Evolutionary conservation across 495 filamentous ascomycete species (phyloP).

Genomic region (Lasiosphaeria hispida): DNA sequence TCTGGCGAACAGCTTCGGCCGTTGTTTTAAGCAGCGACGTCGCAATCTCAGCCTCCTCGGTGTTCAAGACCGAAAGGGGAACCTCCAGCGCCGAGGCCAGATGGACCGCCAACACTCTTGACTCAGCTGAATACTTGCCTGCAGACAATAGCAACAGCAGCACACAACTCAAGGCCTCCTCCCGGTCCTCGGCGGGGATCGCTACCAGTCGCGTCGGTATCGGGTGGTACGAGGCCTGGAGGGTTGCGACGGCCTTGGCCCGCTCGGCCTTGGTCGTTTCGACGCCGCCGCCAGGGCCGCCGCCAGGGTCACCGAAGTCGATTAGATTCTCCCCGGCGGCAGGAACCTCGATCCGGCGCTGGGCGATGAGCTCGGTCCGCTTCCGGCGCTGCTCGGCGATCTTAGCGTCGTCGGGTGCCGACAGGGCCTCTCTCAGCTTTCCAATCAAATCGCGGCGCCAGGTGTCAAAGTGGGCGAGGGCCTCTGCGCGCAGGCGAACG

Average conservation of each 20-base stretch:
- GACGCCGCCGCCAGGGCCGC: not conserved
- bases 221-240: slow-evolving; percentile 43
- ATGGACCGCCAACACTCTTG: slow-evolving; percentile 64
- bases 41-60: slow-evolving; percentile 70
- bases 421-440: slow-evolving; percentile 38
- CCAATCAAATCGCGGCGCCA: slow-evolving; percentile 38
- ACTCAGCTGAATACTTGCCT: slow-evolving; percentile 70
- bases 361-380: slow-evolving; percentile 28
- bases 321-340: slow-evolving; percentile 28
- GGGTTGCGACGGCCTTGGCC: slow-evolving; percentile 28
- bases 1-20: slow-evolving; percentile 29
- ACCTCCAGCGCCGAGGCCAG: slow-evolving; percentile 63
- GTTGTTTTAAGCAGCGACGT: slow-evolving; percentile 61
- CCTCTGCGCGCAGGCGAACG: slow-evolving; percentile 31
- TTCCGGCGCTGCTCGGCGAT: slow-evolving; percentile 38
- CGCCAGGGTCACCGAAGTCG: slow-evolving; percentile 24
- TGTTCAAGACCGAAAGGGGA: slow-evolving; percentile 55
- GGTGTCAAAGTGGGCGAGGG: slow-evolving; percentile 40
- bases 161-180: slow-evolving; percentile 55
- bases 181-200: slow-evolving; percentile 41
- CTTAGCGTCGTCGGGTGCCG: slow-evolving; percentile 34
- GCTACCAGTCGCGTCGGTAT: slow-evolving; percentile 44
- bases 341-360: slow-evolving; percentile 13
- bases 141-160: slow-evolving; percentile 67
- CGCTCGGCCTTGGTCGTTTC: slow-evolving; percentile 3